These are phyloP conservation scores for Leersia perrieri DNA, from an alignment of 176 grass and related monocot genomes.

Conservation along the genomic window DNA sequence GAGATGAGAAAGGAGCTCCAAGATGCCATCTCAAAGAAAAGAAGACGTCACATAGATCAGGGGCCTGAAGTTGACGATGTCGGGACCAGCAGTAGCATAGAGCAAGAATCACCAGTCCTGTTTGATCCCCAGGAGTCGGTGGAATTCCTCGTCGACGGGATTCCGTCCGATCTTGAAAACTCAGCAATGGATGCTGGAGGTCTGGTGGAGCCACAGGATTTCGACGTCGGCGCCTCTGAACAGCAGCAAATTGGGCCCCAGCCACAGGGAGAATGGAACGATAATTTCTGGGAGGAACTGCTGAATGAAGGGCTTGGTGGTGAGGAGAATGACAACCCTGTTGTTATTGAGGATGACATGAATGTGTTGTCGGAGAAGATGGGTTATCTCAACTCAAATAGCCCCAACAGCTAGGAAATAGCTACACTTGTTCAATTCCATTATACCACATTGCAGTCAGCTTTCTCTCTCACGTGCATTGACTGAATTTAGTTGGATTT, in stretches of 20 bases:
- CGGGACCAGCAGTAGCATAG: conserved; percentile 37
- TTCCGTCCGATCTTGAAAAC: conserved; percentile 15
- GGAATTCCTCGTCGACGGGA: conserved; percentile 32
- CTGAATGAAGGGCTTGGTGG: conserved; percentile 43
- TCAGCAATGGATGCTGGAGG: background rate
- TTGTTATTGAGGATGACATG: conserved; percentile 42
- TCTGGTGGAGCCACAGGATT: background rate
- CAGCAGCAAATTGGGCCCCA: conserved; percentile 21
- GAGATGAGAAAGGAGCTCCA: conserved; percentile 70
- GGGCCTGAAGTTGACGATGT: conserved; percentile 42
- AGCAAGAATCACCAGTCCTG: conserved; percentile 34
- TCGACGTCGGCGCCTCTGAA: conserved; percentile 13
- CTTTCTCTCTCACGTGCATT: background rate
- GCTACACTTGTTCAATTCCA: conserved; percentile 5
- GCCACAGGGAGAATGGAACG: conserved; percentile 46
- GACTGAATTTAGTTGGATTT: background rate
- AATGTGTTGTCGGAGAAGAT: conserved; percentile 57
- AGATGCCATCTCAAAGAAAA: conserved; percentile 87
- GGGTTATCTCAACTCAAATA: conserved; percentile 51
- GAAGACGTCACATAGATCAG: conserved; percentile 63
- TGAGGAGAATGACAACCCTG: conserved; percentile 34
- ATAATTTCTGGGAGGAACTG: conserved; percentile 81
- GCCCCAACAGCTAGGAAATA: conserved; percentile 2
- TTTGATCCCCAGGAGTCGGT: conserved; percentile 31
- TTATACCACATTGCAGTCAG: background rate